Conservation (phyloP, 192 early-diverging fungal species). For the Podila clonocystis region DNA sequence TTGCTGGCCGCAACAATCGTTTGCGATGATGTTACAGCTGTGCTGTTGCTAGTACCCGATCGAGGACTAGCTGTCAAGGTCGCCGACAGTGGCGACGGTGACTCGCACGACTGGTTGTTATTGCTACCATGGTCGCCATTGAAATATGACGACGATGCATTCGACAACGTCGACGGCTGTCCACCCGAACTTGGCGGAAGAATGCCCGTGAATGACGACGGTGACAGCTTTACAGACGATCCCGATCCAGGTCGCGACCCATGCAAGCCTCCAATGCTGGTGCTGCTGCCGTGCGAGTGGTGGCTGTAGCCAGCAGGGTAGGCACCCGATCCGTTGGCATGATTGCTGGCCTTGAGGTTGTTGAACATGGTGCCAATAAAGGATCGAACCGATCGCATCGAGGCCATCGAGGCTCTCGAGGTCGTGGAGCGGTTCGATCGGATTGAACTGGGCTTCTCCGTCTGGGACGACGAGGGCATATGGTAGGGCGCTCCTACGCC, state of each 20-base stretch:
- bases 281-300: conserved; percentile 44
- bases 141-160: conserved; percentile 7
- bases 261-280: conserved; percentile 43
- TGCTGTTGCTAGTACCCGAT: conserved; percentile 17
- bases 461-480: conserved; percentile 17
- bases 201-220: conserved; percentile 31
- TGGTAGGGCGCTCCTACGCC: conserved; percentile 3
- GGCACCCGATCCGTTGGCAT: conserved; percentile 9
- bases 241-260: conserved; percentile 43
- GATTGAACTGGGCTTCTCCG: conserved; percentile 43
- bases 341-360: conserved; percentile 27
- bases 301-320: conserved; percentile 40
- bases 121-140: background rate
- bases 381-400: conserved; percentile 45
- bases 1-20: background rate
- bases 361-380: conserved; percentile 49
- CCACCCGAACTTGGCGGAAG: conserved; percentile 26
- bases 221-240: conserved; percentile 29
- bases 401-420: conserved; percentile 32
- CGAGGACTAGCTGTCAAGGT: conserved; percentile 5
- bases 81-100: conserved; percentile 12
- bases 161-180: conserved; percentile 11
- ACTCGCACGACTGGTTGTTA: background rate
- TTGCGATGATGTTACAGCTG: background rate
- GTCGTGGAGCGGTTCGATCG: conserved; percentile 38